These are phyloP conservation scores for Piper longum DNA, from an alignment of 164 flowering plant genomes.

Conservation along the genomic window DNA sequence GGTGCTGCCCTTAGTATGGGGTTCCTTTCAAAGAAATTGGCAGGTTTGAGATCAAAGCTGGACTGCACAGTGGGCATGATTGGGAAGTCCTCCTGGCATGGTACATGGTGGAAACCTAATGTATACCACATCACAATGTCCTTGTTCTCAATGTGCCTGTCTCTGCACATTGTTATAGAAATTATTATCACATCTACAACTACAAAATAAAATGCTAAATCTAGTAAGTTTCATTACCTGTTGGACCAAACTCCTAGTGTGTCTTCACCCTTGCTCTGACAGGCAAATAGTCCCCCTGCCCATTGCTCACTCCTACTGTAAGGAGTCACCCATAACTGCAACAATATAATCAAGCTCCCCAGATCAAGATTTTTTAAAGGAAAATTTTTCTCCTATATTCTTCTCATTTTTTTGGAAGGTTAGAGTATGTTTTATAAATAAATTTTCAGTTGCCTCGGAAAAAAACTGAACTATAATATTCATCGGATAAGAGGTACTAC, in stretches of 20 bases:
- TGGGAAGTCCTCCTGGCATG: constrained; percentile 73
- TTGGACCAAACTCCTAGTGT: constrained; percentile 84
- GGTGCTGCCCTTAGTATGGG: constrained; percentile 42
- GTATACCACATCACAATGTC: constrained; percentile 75
- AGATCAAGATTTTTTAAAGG: background rate
- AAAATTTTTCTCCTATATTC: background rate
- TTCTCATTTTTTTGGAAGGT: background rate
- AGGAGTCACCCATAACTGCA: constrained; percentile 73
- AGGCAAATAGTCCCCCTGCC: constrained; percentile 76
- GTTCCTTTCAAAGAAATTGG: constrained; percentile 61
- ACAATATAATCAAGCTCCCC: background rate
- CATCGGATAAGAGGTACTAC: background rate
- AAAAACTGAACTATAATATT: background rate
- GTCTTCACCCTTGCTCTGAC: constrained; percentile 78
- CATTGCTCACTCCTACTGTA: constrained; percentile 70
- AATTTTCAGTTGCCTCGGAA: background rate
- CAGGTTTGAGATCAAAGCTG: constrained; percentile 62
- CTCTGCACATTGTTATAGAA: constrained; percentile 17
- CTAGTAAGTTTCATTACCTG: constrained; percentile 21
- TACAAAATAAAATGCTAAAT: too few species aligned
- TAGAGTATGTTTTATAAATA: background rate
- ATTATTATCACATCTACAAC: background rate
- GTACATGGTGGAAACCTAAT: constrained; percentile 63
- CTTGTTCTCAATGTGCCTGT: constrained; percentile 45
- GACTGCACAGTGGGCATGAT: constrained; percentile 60